phyloP scores from a whole-genome alignment of 1,284 basidiomycete genomes.

The Amylostereum areolatum region DNA sequence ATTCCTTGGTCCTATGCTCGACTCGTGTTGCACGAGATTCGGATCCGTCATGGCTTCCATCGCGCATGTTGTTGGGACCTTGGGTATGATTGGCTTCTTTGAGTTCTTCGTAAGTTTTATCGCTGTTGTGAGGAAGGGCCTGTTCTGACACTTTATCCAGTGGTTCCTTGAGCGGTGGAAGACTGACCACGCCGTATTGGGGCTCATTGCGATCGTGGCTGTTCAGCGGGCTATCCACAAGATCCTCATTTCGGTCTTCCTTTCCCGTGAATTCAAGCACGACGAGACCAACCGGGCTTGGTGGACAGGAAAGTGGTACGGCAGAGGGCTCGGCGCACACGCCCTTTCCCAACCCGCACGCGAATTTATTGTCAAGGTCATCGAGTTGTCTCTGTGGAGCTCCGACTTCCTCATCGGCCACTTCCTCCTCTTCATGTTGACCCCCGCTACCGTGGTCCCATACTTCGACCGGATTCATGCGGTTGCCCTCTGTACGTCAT shows the following conservation, averaged over 20 bases:
- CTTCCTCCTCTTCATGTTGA: conserved; percentile 70
- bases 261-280: conserved; percentile 95
- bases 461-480: conserved; percentile 75
- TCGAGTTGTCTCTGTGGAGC: conserved; percentile 76
- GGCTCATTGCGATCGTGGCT: conserved; percentile 79
- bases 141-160: conserved; percentile 30
- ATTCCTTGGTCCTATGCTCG: conserved; percentile 89
- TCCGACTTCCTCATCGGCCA: conserved; percentile 68
- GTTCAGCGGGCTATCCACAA: conserved; percentile 92
- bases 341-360: conserved; percentile 87
- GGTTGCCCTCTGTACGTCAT: conserved; percentile 61
- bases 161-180: conserved; percentile 97
- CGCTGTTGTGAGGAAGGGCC: conserved; percentile 3
- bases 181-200: conserved; percentile 84
- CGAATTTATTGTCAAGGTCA: conserved; percentile 85
- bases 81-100: conserved; percentile 90
- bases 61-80: conserved; percentile 73
- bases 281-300: conserved; percentile 96
- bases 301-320: conserved; percentile 98
- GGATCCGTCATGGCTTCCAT: conserved; percentile 87
- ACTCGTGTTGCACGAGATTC: conserved; percentile 79
- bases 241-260: conserved; percentile 84
- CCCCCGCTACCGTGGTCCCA: conserved; percentile 66
- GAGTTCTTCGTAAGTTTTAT: conserved; percentile 77
- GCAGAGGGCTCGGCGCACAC: conserved; percentile 81